Conservation (phyloP, 2,329 filamentous ascomycete species). For the Parascedosporium putredinis region DNA sequence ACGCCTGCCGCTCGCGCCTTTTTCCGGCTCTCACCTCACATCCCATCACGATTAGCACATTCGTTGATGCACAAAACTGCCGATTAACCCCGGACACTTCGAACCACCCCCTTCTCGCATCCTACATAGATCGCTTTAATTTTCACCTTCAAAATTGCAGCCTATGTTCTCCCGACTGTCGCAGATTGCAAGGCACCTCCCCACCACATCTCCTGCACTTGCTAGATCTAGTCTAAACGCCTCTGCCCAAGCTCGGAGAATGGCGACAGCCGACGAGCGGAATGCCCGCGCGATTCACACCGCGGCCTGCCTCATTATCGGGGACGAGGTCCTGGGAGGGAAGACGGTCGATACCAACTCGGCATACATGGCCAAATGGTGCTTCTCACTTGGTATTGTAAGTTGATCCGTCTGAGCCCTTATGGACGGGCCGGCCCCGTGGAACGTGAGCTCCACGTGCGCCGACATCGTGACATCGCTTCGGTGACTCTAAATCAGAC, state of each 20-base stretch:
- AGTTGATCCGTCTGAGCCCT: too few species aligned
- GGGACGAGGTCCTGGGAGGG: constrained; percentile 91
- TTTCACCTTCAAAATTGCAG: background rate
- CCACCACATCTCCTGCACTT: constrained; percentile 19
- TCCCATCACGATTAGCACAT: background rate
- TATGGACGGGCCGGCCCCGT: too few species aligned
- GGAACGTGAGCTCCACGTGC: too few species aligned
- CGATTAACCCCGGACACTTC: background rate
- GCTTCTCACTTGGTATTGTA: constrained; percentile 52
- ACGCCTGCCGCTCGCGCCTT: background rate
- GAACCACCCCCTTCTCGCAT: background rate
- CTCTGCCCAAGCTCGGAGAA: constrained; percentile 20
- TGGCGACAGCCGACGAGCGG: constrained; percentile 39
- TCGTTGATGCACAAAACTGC: background rate
- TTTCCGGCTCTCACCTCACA: background rate
- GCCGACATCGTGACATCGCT: background rate
- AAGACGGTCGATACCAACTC: constrained; percentile 69
- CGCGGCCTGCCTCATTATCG: constrained; percentile 87
- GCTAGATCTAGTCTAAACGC: constrained; percentile 39
- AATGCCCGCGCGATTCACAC: constrained; percentile 67
- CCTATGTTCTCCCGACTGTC: constrained; percentile 68
- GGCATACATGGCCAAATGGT: constrained; percentile 54
- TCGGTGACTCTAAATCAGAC: background rate
- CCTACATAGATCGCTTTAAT: background rate
- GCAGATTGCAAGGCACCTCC: constrained; percentile 62